Conservation (phyloP, 495 filamentous ascomycete genomes). For the Xylaria sp. region DNA sequence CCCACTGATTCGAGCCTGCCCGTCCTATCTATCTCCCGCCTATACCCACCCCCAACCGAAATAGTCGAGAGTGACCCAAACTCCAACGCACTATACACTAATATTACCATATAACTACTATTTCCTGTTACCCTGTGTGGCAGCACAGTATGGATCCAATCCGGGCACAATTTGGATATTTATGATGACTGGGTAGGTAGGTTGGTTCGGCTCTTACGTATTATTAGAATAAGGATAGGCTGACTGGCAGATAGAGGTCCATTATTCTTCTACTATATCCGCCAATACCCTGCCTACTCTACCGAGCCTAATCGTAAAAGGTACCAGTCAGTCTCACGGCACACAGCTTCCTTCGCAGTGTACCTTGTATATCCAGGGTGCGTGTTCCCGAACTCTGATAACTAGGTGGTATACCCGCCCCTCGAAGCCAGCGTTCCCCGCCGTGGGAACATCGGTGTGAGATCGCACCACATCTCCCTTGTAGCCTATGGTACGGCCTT, state of each 20-base stretch:
- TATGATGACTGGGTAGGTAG: neutral
- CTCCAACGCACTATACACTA: neutral
- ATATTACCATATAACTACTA: neutral
- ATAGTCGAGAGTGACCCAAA: neutral
- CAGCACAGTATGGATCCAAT: neutral
- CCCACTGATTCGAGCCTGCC: neutral
- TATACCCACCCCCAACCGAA: conserved; percentile 1
- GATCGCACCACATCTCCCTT: conserved; percentile 1
- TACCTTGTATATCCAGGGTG: neutral
- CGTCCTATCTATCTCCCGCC: conserved; percentile 2
- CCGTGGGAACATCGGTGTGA: conserved; percentile 14
- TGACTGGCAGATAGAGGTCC: conserved; percentile 4
- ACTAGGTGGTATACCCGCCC: neutral
- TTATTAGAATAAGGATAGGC: conserved; percentile 11
- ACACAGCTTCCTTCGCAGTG: neutral
- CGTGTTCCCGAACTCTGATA: neutral
- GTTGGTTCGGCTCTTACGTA: conserved; percentile 7
- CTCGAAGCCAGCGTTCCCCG: neutral
- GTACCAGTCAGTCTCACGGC: neutral
- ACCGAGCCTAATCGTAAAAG: neutral
- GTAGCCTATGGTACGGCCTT: neutral
- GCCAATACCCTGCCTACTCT: neutral
- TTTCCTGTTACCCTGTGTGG: neutral
- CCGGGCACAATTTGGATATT: conserved; percentile 9
- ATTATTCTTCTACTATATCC: neutral